Base-by-base conservation (phyloP, 2,329 filamentous ascomycete species). In the Orbilia brochopaga region DNA sequence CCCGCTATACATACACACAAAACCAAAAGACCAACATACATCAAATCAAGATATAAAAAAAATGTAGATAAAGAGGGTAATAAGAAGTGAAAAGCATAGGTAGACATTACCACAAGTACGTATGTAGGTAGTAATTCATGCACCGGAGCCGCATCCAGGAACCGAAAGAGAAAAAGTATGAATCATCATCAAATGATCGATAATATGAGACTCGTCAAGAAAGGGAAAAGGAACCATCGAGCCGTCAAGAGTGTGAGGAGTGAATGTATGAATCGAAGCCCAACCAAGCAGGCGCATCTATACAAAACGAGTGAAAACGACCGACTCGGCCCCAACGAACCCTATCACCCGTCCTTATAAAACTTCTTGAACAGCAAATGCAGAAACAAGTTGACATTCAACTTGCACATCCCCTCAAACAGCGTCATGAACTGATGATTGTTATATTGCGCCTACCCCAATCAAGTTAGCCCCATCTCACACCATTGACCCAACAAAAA, bases 321-420 rank as follows among this genome's bases (percentile, higher is more conserved):
- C n/a, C n/a, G n/a, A n/a, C n/a, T n/a, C n/a, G n/a, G n/a, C n/a
- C n/a, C n/a, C 58, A 56, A 23, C 40, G 59, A 27, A 19, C 51
- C 27, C 23, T 21, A 8, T 58, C 81, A 87, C 77, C 88, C 86
- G 70, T 87, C 88, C 73, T 87, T 83, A 79, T 99, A 99, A 80
- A 99, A 99, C 84, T 99, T 99, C 86, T 95, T 96, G 84, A 97
- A 97, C 76, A 99, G 86, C 80, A 97, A 83, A 84, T 99, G 94
- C 83, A 99, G 83, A 81, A 99, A 87, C 78, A 99, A 80, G 82
- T 99, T 99, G 78, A 99, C 94, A 80, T 97, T 97, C 78, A 99
- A 85, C 80, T 90, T 88, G 78, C 97, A 84, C 74, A 85, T 86
- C 61, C 88, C 88, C 79, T 95, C 91, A 78, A 99, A 99, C 72